Evolutionary conservation across 768 basidiomycete genomes (phyloP).

Genomic region (Mycena chlorophos): DNA sequence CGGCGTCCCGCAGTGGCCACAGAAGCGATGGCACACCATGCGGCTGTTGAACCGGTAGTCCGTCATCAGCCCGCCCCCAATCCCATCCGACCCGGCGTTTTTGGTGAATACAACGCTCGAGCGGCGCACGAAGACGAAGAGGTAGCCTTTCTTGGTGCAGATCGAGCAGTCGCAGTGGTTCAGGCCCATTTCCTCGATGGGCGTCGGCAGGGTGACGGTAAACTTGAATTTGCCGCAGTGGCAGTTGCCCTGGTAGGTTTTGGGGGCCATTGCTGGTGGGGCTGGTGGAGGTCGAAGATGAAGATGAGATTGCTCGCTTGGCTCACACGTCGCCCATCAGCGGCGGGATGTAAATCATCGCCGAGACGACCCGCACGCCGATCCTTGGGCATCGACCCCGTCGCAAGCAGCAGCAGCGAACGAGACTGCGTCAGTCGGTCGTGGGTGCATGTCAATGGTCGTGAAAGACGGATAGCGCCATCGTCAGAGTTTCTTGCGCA

Average conservation of each 20-base stretch:
- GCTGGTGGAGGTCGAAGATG: slow-evolving; percentile 5
- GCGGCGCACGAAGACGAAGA: slow-evolving; percentile 15
- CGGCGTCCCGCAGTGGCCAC: slow-evolving; percentile 17
- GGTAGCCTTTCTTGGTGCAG: slow-evolving; percentile 24
- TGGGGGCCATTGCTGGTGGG: background rate
- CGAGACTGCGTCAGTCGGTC: no score
- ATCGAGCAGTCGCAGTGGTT: slow-evolving; percentile 20
- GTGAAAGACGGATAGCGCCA: no score
- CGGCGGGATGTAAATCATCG: no score
- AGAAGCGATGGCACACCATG: slow-evolving; percentile 16
- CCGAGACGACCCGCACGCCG: no score
- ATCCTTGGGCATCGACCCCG: no score
- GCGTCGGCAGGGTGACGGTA: slow-evolving; percentile 9
- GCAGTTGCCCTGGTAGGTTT: slow-evolving; percentile 22
- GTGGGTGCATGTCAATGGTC: no score
- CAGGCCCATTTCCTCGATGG: slow-evolving; percentile 12
- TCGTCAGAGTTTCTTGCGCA: no score
- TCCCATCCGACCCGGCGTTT: slow-evolving; percentile 17
- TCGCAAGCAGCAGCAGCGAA: no score
- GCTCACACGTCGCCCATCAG: no score
- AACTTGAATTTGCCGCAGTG: slow-evolving; percentile 24
- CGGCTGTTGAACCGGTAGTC: slow-evolving; percentile 14
- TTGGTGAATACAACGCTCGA: slow-evolving; percentile 15
- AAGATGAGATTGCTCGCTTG: no score
- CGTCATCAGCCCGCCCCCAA: slow-evolving; percentile 15